These are phyloP conservation scores for Rhynchosporium graminicola DNA, from an alignment of 2,329 filamentous ascomycete species.

Conservation along the genomic window DNA sequence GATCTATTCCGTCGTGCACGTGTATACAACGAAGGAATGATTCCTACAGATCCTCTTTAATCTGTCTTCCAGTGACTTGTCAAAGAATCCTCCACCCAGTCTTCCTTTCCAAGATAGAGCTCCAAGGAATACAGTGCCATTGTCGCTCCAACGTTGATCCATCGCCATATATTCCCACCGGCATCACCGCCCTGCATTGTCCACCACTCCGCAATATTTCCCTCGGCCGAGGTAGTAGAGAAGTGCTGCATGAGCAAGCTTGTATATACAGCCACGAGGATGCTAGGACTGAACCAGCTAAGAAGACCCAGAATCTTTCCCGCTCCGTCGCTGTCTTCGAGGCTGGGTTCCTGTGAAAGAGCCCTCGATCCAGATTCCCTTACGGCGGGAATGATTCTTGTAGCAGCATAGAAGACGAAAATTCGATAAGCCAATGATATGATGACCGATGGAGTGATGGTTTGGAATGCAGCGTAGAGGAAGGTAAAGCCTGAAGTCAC, in stretches of 20 bases:
- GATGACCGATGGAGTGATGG: slow-evolving; percentile 92
- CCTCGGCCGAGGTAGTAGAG: slow-evolving; percentile 67
- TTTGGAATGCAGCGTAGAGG: slow-evolving; percentile 88
- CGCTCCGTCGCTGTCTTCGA: slow-evolving; percentile 83
- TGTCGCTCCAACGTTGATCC: slow-evolving; percentile 87
- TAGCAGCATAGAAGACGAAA: slow-evolving; percentile 93
- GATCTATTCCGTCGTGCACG: not conserved
- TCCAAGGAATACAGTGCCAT: slow-evolving; percentile 91
- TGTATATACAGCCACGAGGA: slow-evolving; percentile 94
- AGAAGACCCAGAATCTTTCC: slow-evolving; percentile 79
- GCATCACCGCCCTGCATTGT: slow-evolving; percentile 78
- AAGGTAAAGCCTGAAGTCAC: slow-evolving; percentile 84
- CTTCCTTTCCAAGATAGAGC: slow-evolving; percentile 80
- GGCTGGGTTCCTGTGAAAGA: slow-evolving; percentile 78
- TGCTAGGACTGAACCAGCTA: slow-evolving; percentile 92
- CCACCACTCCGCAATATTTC: slow-evolving; percentile 73
- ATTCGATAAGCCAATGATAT: slow-evolving; percentile 93
- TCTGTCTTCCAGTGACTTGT: slow-evolving; percentile 92
- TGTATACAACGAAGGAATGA: slow-evolving; percentile 20
- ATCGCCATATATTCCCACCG: slow-evolving; percentile 86
- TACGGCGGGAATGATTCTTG: slow-evolving; percentile 92
- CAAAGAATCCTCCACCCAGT: slow-evolving; percentile 66
- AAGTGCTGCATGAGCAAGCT: slow-evolving; percentile 96
- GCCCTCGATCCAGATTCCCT: slow-evolving; percentile 82
- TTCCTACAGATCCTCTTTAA: slow-evolving; percentile 48